Base-by-base conservation (phyloP, 2,329 filamentous ascomycete genomes). In the Penicillium sp. region DNA sequence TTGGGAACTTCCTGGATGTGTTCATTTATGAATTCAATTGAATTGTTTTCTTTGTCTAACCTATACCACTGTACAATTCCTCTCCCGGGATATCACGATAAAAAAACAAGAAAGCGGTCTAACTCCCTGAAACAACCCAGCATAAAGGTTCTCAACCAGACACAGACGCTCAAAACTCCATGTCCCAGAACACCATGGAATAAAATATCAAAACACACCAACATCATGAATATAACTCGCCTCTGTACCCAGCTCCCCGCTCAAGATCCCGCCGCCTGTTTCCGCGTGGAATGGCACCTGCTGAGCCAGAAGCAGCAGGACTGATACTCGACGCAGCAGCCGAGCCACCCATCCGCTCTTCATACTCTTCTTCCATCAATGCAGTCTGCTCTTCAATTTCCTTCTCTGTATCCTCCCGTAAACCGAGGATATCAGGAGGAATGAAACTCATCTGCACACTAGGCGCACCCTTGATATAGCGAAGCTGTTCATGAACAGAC, bases 391-490 rank as follows among this genome's bases (percentile, higher is more conserved):
- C 78, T 58, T 75, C 74, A 35, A 79, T 71, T 57, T 80, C 78
- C 50, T 74, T 72, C 63, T 81, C 79, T 8, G 78, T 72, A 21
- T 81, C 79, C 49, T 81, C 79, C 29, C 79, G 72, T 56, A 81
- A 62, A 0, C 81, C 85, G 19, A 83, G 81, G 7, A 95, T 81
- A 68, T 93, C 90, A 0, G 90, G 89, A 10, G 91, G 91, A 52
- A 97, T 90, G 45, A 86, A 83, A 64, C 86, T 85, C 76, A 92
- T 89, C 73, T 96, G 91, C 27, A 96, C 91, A 67, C 91, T 96
- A 0, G 95, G 95, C 8, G 91, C 91, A 37, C 87, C 84, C 68
- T 90, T 82, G 52, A 98, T 87, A 71, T 96, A 97, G 26, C 90
- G 84, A 62, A 99, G 76, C 75, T 98, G 93, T 73, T 96, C 91